phyloP scores from a whole-genome alignment of 1,284 basidiomycete species.

The Polyporus tsugae region DNA sequence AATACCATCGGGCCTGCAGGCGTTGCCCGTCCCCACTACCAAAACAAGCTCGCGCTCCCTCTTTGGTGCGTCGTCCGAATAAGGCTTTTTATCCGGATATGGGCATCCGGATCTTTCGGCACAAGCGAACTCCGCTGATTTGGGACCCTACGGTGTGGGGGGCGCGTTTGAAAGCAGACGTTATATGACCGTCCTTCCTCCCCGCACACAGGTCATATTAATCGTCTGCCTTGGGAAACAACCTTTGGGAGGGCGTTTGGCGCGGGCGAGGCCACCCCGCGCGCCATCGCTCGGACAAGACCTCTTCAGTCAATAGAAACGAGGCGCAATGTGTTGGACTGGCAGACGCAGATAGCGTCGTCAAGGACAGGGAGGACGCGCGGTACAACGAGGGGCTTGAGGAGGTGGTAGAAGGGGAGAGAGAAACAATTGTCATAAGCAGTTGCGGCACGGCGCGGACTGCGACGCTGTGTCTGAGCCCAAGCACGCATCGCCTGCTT shows the following conservation, averaged over 20 bases:
- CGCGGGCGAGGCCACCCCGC: constrained; percentile 46
- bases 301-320: constrained; percentile 9
- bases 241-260: constrained; percentile 61
- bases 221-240: no score
- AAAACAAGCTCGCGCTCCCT: no score
- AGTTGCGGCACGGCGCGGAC: constrained; percentile 4
- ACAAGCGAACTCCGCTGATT: no score
- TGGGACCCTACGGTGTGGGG: no score
- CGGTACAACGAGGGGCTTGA: not conserved
- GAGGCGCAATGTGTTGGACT: not conserved
- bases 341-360: not conserved
- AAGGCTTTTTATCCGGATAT: no score
- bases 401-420: not conserved
- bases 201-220: no score
- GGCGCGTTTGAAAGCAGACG: no score
- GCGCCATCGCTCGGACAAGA: constrained; percentile 41
- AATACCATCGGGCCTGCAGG: no score
- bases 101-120: no score
- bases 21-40: no score
- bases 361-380: not conserved
- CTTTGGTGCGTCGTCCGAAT: no score
- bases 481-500: constrained; percentile 18
- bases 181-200: no score
- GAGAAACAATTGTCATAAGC: not conserved
- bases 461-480: not conserved